Evolutionary conservation across 345 rosid genomes (phyloP), one percentile per base, ranked within the genome.

Genomic region (Dimocarpus longan): DNA sequence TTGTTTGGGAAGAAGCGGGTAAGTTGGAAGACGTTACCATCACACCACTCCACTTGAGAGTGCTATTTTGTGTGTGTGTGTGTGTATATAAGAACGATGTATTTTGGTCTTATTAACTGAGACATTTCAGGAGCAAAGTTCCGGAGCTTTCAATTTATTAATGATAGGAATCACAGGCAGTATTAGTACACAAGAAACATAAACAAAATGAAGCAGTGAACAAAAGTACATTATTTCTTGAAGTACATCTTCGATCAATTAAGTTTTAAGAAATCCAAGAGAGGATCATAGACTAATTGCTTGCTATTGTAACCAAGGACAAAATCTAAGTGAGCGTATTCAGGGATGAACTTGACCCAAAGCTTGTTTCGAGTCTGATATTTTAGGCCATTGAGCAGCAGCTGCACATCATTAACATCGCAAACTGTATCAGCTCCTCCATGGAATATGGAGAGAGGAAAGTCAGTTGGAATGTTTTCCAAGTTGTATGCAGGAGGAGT

Each of bases 381-480:
- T 71, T 80, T 82, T 9, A 90, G 79, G 76, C 72, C 78, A 10
- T 81, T 78, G 8, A 90, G 52, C 85, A 90, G 76, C 9, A 42
- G 80, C 65, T 82, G 63, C 79, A 88, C 88, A 11, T 90, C 88
- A 0, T 63, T 43, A 15, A 79, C 78, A 78, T 87, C 86, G 13
- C 89, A 71, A 18, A 90, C 78, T 3, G 86, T 84, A 46, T 90
- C 90, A 5, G 68, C 80, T 16, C 89, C 88, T 71, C 92, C 92
- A 32, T 87, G 83, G 79, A 85, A 68, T 5, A 90, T 37, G 74
- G 82, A 88, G 16, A 90, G 71, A 66, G 92, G 89, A 32, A 90
- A 67, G 62, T 87, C 82, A 9, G 81, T 81, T 8, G 92, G 88
- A 43, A 88, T 84, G 75, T 75, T 84, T 32, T 66, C 57, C 84